Evolutionary conservation across 345 rosid genomes (phyloP), one percentile per base, ranked within the genome.

Genomic region (Boechera divaricarpa): DNA sequence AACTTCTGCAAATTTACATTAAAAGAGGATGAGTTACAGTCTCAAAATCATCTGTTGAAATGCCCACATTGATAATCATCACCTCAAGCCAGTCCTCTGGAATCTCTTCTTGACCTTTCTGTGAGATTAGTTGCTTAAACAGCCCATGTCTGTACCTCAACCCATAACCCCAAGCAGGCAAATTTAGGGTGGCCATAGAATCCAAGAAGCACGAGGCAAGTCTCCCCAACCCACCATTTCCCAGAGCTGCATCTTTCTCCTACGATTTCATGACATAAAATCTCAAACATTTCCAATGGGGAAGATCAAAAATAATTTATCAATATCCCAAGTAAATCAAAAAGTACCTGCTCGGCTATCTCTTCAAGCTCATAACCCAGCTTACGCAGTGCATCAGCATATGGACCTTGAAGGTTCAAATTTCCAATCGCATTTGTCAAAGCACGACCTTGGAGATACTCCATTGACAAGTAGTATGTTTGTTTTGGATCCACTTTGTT

Each of bases 1-100:
- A 89, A 92, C 80, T 92, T 94, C 98, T 94, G 93, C 87, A 85
- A 35, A 72, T 76, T 74, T 55, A 44, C 80, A 77, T 67, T 59
- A 16, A 76, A 78, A 75, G 72, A 61, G 69, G 52, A 55, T 65
- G 63, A 45, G 74, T 61, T 33, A 68, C 8, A 73, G 26, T 35
- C 15, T 35, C 53, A 67, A 79, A 67, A 61, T n/a, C 10, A 63
- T 80, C 55, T 73, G 76, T 18, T 16, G 10, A 62, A 69, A 51
- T 16, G 35, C 41, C 61, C 35, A 47, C n/a, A 69, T 4, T 38
- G 28, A 64, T 6, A 47, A 70, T 21, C 24, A 47, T 74, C 79
- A 83, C 99, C 97, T 95, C 99, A 74, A 95, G 99, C 98, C 99
- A 95, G 83, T 92, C 99, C 83, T 95, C 99, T 45, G 99, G 90